Base-by-base conservation (phyloP, 2,329 filamentous ascomycete genomes). In the Aspergillus puulaauensis region DNA sequence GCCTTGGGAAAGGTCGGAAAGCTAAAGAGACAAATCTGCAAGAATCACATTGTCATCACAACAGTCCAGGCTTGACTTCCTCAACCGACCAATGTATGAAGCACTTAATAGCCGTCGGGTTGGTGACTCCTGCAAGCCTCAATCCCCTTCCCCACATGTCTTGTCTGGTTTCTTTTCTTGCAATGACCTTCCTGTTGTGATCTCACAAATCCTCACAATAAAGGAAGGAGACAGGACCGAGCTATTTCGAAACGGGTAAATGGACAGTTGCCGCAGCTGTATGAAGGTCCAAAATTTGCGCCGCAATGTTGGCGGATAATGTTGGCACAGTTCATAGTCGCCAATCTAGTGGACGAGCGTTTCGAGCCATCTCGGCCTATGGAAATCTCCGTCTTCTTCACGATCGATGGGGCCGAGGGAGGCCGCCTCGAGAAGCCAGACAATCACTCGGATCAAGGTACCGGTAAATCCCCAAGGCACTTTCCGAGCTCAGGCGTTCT, bases 31-130 rank as follows among this genome's bases (percentile, higher is more conserved):
- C 54, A 24, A 58, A 61, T 60, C 56, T 65, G 65, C 66, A 65
- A 63, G 65, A 62, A 55, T 58, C 52, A 58, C 56, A 62, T 56
- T 59, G 59, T 59, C 57, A 59, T 67, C 65, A 67, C 65, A 66
- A 41, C 24, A 39, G 52, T 51, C 19, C 44, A 52, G 55, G 54
- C 23, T 54, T 49, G 53, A 56, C 46, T 52, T 58, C 54, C 49
- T 52, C 31, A 35, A 44, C 40, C 40, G 59, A 47, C 63, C 63
- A 65, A 65, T 64, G 52, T 60, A 54, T 54, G 46, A 56, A 50
- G 43, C 51, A 58, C 5, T 39, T 15, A 37, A 33, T 53, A 51
- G 40, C 54, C 51, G 43, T 54, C 56, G 56, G 51, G 56, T 58
- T 58, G 56, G 56, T 58, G 56, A 58, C 54, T 54, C 37, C 51